Conservation (phyloP, 1,139 yeast species). For the Yamadazyma taylorii region DNA sequence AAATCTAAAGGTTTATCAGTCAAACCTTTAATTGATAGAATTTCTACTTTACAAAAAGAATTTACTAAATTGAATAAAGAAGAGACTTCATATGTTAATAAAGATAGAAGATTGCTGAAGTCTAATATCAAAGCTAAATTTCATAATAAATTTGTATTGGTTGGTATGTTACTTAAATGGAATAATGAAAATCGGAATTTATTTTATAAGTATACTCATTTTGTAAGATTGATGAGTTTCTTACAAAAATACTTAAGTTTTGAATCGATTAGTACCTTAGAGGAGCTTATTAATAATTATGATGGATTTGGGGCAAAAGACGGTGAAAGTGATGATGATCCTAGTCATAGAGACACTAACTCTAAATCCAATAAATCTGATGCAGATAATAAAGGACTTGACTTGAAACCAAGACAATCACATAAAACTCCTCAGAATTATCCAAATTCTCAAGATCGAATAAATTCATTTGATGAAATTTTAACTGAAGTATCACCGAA, state of each 20-base stretch:
- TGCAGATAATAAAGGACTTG: background rate
- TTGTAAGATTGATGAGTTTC: constrained; percentile 31
- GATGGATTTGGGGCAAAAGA: constrained; percentile 4
- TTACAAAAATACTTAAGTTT: constrained; percentile 35
- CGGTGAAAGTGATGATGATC: background rate
- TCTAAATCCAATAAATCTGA: no score
- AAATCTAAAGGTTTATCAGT: constrained; percentile 13
- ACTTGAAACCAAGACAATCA: constrained; percentile 1
- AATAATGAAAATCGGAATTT: constrained; percentile 38
- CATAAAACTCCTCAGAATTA: background rate
- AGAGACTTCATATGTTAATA: constrained; percentile 7
- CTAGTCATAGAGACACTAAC: no score
- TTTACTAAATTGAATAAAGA: constrained; percentile 15
- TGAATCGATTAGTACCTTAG: constrained; percentile 39
- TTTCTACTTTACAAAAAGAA: constrained; percentile 25
- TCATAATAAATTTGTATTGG: constrained; percentile 41
- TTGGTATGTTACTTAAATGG: constrained; percentile 47
- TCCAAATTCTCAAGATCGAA: constrained; percentile 21
- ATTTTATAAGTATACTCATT: constrained; percentile 40
- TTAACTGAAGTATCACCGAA: constrained; percentile 42
- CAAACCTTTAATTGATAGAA: constrained; percentile 20
- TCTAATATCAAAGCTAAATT: constrained; percentile 26
- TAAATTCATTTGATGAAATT: constrained; percentile 51
- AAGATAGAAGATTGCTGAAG: constrained; percentile 13
- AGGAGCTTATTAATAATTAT: constrained; percentile 29